Percentiles rank a stretch among this genome's conserved stretches.
Evolutionary conservation across 2,329 filamentous ascomycete species (phyloP).

Genomic region (Fusarium avenaceum): DNA sequence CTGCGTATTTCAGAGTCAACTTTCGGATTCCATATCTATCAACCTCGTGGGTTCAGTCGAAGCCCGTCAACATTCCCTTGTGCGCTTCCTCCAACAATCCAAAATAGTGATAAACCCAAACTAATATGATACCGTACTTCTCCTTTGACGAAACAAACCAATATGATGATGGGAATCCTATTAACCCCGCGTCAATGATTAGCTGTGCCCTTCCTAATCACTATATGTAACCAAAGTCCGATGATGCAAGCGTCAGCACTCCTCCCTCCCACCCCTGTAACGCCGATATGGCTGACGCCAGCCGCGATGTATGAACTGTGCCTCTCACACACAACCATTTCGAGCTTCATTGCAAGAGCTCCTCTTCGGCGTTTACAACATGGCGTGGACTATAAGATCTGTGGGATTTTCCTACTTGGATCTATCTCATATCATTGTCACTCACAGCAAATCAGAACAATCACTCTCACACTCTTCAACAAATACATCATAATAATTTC

Average conservation of each 20-base stretch:
- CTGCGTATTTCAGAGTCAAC: no score
- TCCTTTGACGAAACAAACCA: no score
- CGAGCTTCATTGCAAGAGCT: background rate
- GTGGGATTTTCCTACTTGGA: background rate
- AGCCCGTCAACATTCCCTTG: no score
- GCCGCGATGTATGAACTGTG: constrained; percentile 9
- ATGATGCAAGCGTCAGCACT: constrained; percentile 6
- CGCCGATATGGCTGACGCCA: constrained; percentile 44
- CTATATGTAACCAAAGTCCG: background rate
- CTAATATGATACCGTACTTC: no score
- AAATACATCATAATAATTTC: background rate
- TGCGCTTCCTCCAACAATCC: no score
- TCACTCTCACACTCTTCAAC: background rate
- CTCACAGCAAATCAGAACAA: constrained; percentile 2
- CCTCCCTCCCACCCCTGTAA: background rate
- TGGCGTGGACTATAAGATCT: constrained; percentile 7
- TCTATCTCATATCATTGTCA: background rate
- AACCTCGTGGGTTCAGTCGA: no score
- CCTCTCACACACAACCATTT: background rate
- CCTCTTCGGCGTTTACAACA: constrained; percentile 25
- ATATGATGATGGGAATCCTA: no score
- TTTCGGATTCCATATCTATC: no score
- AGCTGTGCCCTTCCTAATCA: background rate
- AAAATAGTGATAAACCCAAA: no score
- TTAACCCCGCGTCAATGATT: no score